Conservation (phyloP, 129 eudicot species). For the Apium graveolens region DNA sequence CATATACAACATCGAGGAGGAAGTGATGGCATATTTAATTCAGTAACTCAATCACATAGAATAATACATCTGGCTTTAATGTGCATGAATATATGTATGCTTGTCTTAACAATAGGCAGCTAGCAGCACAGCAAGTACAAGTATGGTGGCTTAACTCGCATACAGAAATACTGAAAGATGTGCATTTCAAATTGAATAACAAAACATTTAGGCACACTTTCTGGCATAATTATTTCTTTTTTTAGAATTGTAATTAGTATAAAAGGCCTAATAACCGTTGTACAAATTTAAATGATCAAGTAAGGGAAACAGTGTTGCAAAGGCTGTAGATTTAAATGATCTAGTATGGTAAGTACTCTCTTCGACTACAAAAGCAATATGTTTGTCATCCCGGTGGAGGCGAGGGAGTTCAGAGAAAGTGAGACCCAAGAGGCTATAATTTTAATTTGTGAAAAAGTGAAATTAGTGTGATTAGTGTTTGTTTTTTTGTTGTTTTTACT, state of each 20-base stretch:
- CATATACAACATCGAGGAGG: background rate
- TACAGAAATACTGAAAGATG: background rate
- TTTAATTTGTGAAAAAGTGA: background rate
- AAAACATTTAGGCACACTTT: background rate
- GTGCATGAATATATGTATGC: background rate
- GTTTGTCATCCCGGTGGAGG: background rate
- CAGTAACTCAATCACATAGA: background rate
- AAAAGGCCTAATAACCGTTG: too few relatives aligned
- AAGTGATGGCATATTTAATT: background rate
- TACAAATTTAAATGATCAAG: background rate
- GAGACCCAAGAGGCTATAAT: background rate
- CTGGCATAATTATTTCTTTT: background rate
- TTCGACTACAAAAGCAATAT: background rate
- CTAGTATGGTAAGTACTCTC: background rate
- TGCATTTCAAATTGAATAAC: background rate
- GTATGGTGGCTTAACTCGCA: background rate
- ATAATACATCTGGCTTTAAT: background rate
- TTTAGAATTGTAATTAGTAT: background rate
- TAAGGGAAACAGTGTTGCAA: background rate
- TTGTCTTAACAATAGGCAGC: background rate
- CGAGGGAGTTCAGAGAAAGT: background rate
- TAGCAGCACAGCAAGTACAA: background rate
- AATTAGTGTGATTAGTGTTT: background rate
- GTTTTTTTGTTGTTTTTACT: background rate
- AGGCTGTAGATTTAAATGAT: background rate